A percentile compares a stretch with the other conserved stretches of the same genome.
Conservation (phyloP, 106 monocot species). For the Agapanthus africanus region DNA sequence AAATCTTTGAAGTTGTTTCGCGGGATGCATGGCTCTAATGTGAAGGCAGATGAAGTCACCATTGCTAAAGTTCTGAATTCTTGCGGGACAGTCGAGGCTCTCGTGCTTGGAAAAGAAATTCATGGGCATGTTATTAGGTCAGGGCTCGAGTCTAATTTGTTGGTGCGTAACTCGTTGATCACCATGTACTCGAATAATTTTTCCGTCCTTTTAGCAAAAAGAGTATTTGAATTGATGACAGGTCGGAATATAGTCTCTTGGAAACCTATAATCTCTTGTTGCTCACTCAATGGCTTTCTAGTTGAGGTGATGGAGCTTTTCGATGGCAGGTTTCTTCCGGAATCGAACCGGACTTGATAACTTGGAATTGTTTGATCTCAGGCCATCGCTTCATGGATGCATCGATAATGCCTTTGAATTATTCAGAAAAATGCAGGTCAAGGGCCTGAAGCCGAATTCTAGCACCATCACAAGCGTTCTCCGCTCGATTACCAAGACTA, state of each 20-base stretch:
- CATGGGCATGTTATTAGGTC: slow-evolving; percentile 30
- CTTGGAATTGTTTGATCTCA: slow-evolving; percentile 57
- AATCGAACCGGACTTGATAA: slow-evolving; percentile 40
- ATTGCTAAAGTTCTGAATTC: slow-evolving; percentile 32
- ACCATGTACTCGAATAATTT: slow-evolving; percentile 56
- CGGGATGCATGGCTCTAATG: slow-evolving; percentile 23
- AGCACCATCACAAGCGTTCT: slow-evolving; percentile 44
- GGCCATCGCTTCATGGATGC: slow-evolving; percentile 38
- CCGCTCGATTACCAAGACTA: slow-evolving; percentile 16
- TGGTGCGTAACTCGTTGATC: slow-evolving; percentile 44
- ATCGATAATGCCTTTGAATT: slow-evolving; percentile 18
- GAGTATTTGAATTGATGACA: slow-evolving; percentile 34
- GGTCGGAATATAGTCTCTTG: slow-evolving; percentile 36
- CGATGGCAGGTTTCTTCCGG: slow-evolving; percentile 24
- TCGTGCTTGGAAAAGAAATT: slow-evolving; percentile 31
- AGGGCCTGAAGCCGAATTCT: slow-evolving; percentile 35
- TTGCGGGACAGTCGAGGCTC: slow-evolving; percentile 31
- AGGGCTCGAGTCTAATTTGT: background rate
- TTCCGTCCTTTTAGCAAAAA: slow-evolving; percentile 23
- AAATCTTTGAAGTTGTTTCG: slow-evolving; percentile 25
- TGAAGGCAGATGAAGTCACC: slow-evolving; percentile 33
- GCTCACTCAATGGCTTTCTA: slow-evolving; percentile 35
- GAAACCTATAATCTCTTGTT: slow-evolving; percentile 62
- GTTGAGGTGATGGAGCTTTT: slow-evolving; percentile 36
- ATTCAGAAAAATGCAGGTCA: slow-evolving; percentile 24